A percentile compares a stretch with the other conserved stretches of the same genome.
phyloP scores from a whole-genome alignment of 768 basidiomycete genomes.

The Tremella yokohamensis region DNA sequence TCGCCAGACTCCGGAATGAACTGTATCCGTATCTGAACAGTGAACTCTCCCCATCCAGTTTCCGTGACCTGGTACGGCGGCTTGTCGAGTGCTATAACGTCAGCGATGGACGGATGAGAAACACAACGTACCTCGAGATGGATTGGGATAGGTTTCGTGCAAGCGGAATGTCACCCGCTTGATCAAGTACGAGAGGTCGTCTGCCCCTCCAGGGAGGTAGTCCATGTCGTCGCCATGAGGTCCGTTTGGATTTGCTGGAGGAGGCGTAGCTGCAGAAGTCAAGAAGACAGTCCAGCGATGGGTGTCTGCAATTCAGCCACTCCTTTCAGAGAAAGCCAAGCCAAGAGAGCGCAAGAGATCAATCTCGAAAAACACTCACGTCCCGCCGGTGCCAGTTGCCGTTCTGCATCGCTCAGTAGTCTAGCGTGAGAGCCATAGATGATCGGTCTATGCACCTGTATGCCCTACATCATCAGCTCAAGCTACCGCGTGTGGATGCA shows the following conservation, averaged over 20 bases:
- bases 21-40: constrained; percentile 84
- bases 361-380: constrained; percentile 49
- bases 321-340: not conserved
- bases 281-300: constrained; percentile 96
- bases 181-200: constrained; percentile 85
- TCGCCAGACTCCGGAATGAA: constrained; percentile 87
- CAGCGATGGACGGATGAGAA: not conserved
- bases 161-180: constrained; percentile 96
- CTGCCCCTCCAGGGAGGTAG: constrained; percentile 65
- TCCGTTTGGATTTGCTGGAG: constrained; percentile 53
- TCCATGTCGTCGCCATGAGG: constrained; percentile 59
- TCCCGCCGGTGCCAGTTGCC: constrained; percentile 32
- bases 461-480: constrained; percentile 15
- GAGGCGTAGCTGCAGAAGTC: constrained; percentile 71
- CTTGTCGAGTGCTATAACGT: constrained; percentile 71
- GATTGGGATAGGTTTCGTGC: constrained; percentile 92
- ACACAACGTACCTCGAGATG: constrained; percentile 65
- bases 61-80: constrained; percentile 93
- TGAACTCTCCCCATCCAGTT: constrained; percentile 99
- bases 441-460: constrained; percentile 81
- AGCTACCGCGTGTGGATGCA: not conserved
- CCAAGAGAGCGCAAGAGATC: constrained; percentile 53
- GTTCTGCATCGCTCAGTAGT: constrained; percentile 69
- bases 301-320: constrained; percentile 54
- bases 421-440: constrained; percentile 93